These are phyloP conservation scores for Phlyctochytrium bullatum DNA, from an alignment of 192 early-diverging fungal genomes.

Conservation along the genomic window DNA sequence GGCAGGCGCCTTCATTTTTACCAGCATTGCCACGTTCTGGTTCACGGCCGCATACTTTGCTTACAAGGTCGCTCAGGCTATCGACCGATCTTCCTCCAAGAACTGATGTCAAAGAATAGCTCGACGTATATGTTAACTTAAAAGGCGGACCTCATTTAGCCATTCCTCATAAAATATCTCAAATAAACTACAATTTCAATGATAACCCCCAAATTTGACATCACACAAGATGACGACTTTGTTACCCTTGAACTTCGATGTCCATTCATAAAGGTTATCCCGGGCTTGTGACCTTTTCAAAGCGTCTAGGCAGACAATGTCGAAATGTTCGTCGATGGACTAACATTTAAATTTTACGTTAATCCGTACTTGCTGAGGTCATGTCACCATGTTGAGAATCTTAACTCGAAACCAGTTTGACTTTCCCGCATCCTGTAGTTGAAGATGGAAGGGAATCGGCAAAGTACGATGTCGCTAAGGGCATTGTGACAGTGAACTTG, in stretches of 20 bases:
- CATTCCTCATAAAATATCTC: neutral
- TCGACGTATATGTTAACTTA: too few relatives aligned
- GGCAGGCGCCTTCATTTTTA: constrained; percentile 33
- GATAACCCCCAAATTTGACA: constrained; percentile 86
- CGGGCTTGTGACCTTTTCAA: neutral
- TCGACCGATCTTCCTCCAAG: constrained; percentile 13
- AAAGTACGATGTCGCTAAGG: constrained; percentile 72
- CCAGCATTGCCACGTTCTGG: constrained; percentile 39
- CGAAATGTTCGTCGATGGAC: constrained; percentile 79
- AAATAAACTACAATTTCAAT: constrained; percentile 42
- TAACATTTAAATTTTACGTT: constrained; percentile 84
- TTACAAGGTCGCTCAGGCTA: constrained; percentile 33
- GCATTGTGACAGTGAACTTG: constrained; percentile 70
- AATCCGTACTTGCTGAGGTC: constrained; percentile 90
- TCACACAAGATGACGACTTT: constrained; percentile 73
- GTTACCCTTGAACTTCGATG: constrained; percentile 75
- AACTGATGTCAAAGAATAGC: neutral
- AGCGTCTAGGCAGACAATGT: constrained; percentile 71
- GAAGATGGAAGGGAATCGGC: constrained; percentile 85
- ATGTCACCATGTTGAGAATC: neutral
- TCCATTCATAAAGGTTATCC: constrained; percentile 72
- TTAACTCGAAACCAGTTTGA: constrained; percentile 49
- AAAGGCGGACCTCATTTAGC: neutral
- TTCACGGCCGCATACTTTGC: constrained; percentile 42
- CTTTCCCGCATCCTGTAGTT: constrained; percentile 74